Percentiles rank a stretch among this genome's conserved stretches.
phyloP scores from a whole-genome alignment of 306 rosid species.

The Cucumis cinereus region DNA sequence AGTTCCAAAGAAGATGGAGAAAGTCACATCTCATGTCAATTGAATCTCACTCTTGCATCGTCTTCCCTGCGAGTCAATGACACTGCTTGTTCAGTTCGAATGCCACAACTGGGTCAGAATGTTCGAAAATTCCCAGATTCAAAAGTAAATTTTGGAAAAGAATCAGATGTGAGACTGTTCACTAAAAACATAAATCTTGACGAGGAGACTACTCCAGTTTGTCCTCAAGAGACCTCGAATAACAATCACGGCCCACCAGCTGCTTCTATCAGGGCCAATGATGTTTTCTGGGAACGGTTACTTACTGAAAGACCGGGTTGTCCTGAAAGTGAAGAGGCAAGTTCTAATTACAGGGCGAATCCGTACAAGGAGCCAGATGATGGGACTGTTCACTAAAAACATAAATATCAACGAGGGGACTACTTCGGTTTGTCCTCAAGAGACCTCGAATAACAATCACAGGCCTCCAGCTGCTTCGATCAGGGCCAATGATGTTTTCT shows the following conservation, averaged over 20 bases:
- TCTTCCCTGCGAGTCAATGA: slow-evolving; percentile 42
- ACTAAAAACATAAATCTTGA: slow-evolving; percentile 18
- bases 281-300: slow-evolving; percentile 94
- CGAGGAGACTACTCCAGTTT: slow-evolving; percentile 23
- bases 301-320: slow-evolving; percentile 98
- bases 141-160: slow-evolving; percentile 32
- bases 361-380: slow-evolving; percentile 51
- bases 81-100: slow-evolving; percentile 37
- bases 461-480: slow-evolving; percentile 21
- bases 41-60: slow-evolving; percentile 78
- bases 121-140: slow-evolving; percentile 37
- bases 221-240: slow-evolving; percentile 29
- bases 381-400: slow-evolving; percentile 30
- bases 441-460: slow-evolving; percentile 35
- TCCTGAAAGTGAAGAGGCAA: slow-evolving; percentile 87
- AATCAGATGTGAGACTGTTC: slow-evolving; percentile 34
- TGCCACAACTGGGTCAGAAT: slow-evolving; percentile 47
- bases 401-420: slow-evolving; percentile 23
- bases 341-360: slow-evolving; percentile 53
- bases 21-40: slow-evolving; percentile 69
- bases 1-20: slow-evolving; percentile 63
- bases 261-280: slow-evolving; percentile 43
- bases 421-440: slow-evolving; percentile 17
- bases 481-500: slow-evolving; percentile 76
- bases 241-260: slow-evolving; percentile 34